Evolutionary conservation across 768 basidiomycete genomes (phyloP).

Genomic region (Kwoniella dejecticola): DNA sequence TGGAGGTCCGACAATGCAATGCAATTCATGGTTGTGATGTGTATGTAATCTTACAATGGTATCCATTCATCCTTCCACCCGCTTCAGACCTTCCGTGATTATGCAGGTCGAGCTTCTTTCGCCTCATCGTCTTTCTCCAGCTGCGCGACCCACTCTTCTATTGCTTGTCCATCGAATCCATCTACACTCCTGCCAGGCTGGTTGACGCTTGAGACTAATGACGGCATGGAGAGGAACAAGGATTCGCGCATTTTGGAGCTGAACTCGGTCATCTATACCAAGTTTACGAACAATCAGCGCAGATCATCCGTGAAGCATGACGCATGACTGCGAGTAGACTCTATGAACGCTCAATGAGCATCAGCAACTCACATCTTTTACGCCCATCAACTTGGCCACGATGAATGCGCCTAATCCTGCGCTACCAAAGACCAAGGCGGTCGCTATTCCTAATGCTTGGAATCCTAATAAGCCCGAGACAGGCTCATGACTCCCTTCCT

Average conservation of each 20-base stretch:
- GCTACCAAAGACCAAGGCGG: conserved; percentile 37
- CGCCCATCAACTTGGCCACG: conserved; percentile 39
- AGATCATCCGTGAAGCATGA: background rate
- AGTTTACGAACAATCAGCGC: background rate
- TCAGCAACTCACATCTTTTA: conserved; percentile 36
- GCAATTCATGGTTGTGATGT: no score
- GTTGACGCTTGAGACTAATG: conserved; percentile 9
- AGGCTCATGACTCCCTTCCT: conserved; percentile 15
- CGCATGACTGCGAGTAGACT: no score
- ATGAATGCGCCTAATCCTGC: conserved; percentile 37
- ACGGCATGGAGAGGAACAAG: conserved; percentile 33
- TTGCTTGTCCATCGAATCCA: conserved; percentile 21
- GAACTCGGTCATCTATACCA: conserved; percentile 43
- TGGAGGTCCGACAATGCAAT: background rate
- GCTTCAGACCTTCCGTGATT: no score
- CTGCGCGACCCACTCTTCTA: conserved; percentile 22
- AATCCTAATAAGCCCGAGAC: conserved; percentile 26
- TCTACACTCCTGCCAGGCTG: conserved; percentile 16
- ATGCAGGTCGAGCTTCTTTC: background rate
- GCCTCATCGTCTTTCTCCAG: conserved; percentile 20
- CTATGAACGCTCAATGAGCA: no score
- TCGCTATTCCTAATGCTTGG: conserved; percentile 45
- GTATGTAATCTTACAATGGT: background rate
- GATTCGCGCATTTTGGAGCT: conserved; percentile 37
- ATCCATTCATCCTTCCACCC: background rate